Percentiles rank a stretch among this genome's conserved stretches.
Evolutionary conservation across 1,139 yeast genomes (phyloP).

Genomic region (Geotrichum fermentans): DNA sequence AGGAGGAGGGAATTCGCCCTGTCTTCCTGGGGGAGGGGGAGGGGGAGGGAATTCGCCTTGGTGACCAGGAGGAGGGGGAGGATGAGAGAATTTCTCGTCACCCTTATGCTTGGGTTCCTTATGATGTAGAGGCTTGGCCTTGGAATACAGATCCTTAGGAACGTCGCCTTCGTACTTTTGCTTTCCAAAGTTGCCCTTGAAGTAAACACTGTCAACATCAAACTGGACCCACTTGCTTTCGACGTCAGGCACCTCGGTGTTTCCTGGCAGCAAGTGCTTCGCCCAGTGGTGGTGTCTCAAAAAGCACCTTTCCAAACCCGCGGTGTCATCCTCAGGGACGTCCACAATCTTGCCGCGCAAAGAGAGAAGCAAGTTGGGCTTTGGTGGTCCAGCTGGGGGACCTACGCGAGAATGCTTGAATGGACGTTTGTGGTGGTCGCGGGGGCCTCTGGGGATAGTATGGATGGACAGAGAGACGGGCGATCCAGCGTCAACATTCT

Average conservation of each 20-base stretch:
- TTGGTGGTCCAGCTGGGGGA: constrained; percentile 49
- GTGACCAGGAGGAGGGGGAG: background rate
- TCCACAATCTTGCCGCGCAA: constrained; percentile 49
- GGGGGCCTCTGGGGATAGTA: constrained; percentile 53
- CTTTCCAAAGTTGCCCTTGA: constrained; percentile 72
- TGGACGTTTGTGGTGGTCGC: constrained; percentile 43
- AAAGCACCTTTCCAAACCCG: constrained; percentile 47
- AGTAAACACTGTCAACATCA: constrained; percentile 53
- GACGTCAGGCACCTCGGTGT: constrained; percentile 52
- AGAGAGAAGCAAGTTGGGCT: constrained; percentile 52
- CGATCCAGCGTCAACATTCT: constrained; percentile 54
- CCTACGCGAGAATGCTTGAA: constrained; percentile 51
- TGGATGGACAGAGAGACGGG: constrained; percentile 54
- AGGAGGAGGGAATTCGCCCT: background rate
- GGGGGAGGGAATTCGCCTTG: background rate
- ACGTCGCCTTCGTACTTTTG: constrained; percentile 66
- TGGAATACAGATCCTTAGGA: constrained; percentile 52
- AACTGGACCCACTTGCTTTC: constrained; percentile 52
- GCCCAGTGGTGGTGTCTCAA: constrained; percentile 62
- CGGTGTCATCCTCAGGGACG: constrained; percentile 35
- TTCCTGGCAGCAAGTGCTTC: constrained; percentile 62
- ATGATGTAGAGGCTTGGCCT: constrained; percentile 32
- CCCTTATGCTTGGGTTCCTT: too few species aligned
- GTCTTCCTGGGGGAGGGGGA: background rate
- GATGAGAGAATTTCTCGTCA: background rate